These are phyloP conservation scores for Aspergillus carlsbadensis DNA, from an alignment of 495 filamentous ascomycete genomes.

Conservation along the genomic window DNA sequence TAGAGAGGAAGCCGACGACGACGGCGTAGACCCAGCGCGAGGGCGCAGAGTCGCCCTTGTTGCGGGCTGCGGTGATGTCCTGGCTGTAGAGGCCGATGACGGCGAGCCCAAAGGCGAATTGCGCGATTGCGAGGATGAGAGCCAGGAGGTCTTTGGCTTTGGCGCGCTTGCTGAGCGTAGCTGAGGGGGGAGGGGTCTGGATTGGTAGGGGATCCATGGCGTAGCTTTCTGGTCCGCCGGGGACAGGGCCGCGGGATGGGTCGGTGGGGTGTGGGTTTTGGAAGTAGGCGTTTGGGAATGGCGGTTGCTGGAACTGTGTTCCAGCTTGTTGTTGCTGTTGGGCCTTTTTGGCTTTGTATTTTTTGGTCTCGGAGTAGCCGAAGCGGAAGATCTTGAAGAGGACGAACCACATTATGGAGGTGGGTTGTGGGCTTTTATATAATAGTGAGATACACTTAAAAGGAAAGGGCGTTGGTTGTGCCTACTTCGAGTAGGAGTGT, in stretches of 20 bases:
- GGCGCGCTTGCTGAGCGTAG: background rate
- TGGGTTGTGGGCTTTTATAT: conserved; percentile 14
- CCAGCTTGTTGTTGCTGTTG: conserved; percentile 20
- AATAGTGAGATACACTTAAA: background rate
- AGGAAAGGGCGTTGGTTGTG: background rate
- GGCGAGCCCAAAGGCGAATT: conserved; percentile 71
- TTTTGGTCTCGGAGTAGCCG: conserved; percentile 32
- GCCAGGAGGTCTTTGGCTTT: conserved; percentile 23
- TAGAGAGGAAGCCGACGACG: conserved; percentile 59
- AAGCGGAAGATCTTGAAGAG: conserved; percentile 30
- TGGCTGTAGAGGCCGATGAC: conserved; percentile 78
- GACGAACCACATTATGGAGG: conserved; percentile 30
- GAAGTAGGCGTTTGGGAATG: conserved; percentile 12
- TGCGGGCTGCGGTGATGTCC: conserved; percentile 61
- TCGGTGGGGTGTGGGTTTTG: conserved; percentile 8
- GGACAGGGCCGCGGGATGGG: background rate
- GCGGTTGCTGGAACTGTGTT: conserved; percentile 13
- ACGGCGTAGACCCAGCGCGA: conserved; percentile 78
- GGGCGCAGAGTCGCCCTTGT: conserved; percentile 49
- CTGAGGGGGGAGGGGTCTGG: conserved; percentile 10
- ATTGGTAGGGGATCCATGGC: conserved; percentile 4
- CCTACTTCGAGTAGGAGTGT: conserved; percentile 2
- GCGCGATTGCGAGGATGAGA: conserved; percentile 60
- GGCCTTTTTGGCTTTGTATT: conserved; percentile 30
- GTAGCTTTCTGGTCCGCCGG: conserved; percentile 7